Evolutionary conservation across 2,329 filamentous ascomycete species (phyloP), one percentile per base, ranked within the genome.

Genomic region (Tolypocladium guangdongense): DNA sequence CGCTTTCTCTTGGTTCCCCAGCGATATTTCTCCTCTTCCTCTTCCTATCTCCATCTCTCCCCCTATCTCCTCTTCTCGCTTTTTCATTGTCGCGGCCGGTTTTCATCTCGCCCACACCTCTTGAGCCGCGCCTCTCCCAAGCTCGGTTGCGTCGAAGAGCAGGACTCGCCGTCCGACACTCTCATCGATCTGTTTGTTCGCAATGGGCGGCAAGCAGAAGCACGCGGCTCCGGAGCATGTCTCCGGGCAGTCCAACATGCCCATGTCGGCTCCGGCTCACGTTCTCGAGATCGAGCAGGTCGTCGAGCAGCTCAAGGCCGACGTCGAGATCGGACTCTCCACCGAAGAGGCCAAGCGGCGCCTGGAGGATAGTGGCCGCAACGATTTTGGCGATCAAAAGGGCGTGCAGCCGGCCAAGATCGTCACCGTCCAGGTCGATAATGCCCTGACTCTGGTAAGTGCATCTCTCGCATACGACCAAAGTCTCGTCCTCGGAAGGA

Each of bases 381-480:
- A 88, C 58, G 78, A 86, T 55, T 75, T 88, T 12, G 81, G 82
- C 51, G 78, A 83, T 48, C 76, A 72, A 7, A 71, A 77, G 52
- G 78, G 79, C 10, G 83, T 87, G 24, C 78, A 79, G 53, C 76
- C 80, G 32, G 59, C 77, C 53, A 84, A 84, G 62, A 87, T 87
- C 56, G 68, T 88, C 24, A 71, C 86, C 49, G 74, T 78, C 35
- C 84, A 88, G 63, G 72, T 87, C 52, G 82, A 82, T 55, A 87
- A 87, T 66, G 83, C 83, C 16, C 80, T 87, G 79, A 86, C 81
- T 58, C 66, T 87, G 66, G 84, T 84, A 62, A 62, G 65, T 58
- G 14, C 33, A 24, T 32, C 27, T n/a, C 12, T n/a, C 7, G 4
- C 7, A 18, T 27, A 5, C 3, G 12, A 27, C 22, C 16, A 11